Evolutionary conservation across 2,329 filamentous ascomycete genomes (phyloP).

Genomic region (Decorospora gaudefroyi): DNA sequence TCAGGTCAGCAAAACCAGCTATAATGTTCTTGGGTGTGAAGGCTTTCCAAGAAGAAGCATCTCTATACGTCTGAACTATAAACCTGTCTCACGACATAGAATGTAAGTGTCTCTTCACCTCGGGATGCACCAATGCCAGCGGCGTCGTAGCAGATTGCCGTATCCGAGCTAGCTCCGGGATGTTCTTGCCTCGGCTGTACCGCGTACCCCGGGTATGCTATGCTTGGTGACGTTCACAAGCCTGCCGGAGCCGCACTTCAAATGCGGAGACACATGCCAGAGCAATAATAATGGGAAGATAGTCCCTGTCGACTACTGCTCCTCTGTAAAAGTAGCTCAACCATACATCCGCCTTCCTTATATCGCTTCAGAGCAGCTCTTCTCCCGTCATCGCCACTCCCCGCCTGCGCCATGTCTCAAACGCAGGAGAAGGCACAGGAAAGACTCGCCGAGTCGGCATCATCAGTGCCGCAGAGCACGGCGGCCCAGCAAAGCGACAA

Average conservation of each 20-base stretch:
- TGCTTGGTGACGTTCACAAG: constrained; percentile 43
- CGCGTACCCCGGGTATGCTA: constrained; percentile 30
- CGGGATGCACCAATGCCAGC: too few species aligned
- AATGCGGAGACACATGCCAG: constrained; percentile 28
- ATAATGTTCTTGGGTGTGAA: constrained; percentile 37
- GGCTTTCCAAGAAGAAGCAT: too few species aligned
- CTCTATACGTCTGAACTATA: too few species aligned
- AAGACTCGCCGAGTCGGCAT: constrained; percentile 45
- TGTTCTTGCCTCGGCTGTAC: constrained; percentile 35
- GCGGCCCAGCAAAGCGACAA: constrained; percentile 88
- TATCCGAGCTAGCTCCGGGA: constrained; percentile 20
- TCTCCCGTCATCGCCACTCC: neutral
- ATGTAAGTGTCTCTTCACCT: too few species aligned
- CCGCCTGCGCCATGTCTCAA: constrained; percentile 35
- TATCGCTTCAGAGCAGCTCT: constrained; percentile 4
- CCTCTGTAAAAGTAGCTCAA: too few species aligned
- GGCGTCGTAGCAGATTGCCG: constrained; percentile 2
- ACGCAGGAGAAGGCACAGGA: constrained; percentile 38
- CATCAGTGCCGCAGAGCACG: constrained; percentile 58
- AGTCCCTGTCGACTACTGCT: constrained; percentile 8
- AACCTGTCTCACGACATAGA: too few species aligned
- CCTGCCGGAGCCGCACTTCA: constrained; percentile 34
- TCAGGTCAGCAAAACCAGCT: constrained; percentile 28
- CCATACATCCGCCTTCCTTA: constrained; percentile 15
- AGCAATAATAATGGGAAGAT: too few species aligned